A percentile compares a stretch with the other conserved stretches of the same genome.
phyloP scores from a whole-genome alignment of 352 stramenopile species.

The Globisporangium radiosum region DNA sequence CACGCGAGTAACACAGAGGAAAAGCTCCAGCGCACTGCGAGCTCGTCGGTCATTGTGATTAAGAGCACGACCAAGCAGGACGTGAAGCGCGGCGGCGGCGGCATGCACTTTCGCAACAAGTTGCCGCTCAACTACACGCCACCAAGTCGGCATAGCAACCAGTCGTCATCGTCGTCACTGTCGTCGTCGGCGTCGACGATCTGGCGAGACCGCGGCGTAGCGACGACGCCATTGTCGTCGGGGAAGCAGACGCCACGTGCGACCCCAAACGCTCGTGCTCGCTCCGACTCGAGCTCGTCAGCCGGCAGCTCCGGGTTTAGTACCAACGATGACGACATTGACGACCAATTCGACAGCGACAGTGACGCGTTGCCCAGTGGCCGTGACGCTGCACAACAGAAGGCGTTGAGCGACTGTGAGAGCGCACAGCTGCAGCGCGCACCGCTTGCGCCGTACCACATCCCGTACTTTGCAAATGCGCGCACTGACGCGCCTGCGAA shows the following conservation, averaged over 20 bases:
- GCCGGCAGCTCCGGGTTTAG: constrained; percentile 13
- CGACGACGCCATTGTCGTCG: constrained; percentile 17
- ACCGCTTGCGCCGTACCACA: constrained; percentile 27
- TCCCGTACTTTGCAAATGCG: constrained; percentile 18
- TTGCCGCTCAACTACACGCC: constrained; percentile 59
- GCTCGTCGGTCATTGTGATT: constrained; percentile 6
- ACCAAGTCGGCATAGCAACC: constrained; percentile 16
- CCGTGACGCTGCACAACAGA: too few species aligned
- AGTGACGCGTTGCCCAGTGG: background rate
- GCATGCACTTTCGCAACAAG: constrained; percentile 75
- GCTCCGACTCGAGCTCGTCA: constrained; percentile 9
- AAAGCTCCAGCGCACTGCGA: constrained; percentile 3
- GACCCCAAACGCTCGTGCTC: background rate
- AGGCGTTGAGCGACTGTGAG: background rate
- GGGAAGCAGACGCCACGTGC: constrained; percentile 4
- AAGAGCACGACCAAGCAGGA: constrained; percentile 29
- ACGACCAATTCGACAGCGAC: background rate
- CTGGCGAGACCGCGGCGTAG: constrained; percentile 10
- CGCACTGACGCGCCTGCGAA: background rate
- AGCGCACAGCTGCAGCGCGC: background rate
- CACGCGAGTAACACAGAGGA: constrained; percentile 9
- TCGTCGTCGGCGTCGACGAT: constrained; percentile 9
- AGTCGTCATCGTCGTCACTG: background rate
- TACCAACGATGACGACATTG: constrained; percentile 2
- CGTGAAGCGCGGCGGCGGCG: constrained; percentile 12